A percentile compares a stretch with the other conserved stretches of the same genome.
Conservation (phyloP, 768 basidiomycete species). For the Serendipita vermifera region DNA sequence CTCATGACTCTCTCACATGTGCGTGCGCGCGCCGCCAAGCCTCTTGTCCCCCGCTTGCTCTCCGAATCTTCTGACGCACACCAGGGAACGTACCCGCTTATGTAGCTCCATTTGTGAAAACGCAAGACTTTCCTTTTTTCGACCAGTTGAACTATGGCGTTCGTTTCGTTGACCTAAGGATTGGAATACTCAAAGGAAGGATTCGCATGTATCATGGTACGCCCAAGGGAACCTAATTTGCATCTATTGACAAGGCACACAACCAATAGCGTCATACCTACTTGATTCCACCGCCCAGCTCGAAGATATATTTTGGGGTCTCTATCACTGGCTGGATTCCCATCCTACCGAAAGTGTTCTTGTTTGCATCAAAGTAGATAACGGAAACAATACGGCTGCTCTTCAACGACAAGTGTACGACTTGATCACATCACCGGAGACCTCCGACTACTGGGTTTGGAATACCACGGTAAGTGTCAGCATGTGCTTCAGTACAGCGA, state of each 20-base stretch:
- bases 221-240: not conserved
- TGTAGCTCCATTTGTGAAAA: not conserved
- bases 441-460: slow-evolving; percentile 37
- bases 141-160: slow-evolving; percentile 18
- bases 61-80: slow-evolving; percentile 11
- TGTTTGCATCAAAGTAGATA: slow-evolving; percentile 38
- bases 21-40: no score
- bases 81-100: slow-evolving; percentile 2
- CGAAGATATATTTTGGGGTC: slow-evolving; percentile 38
- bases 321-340: slow-evolving; percentile 39
- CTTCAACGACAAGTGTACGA: slow-evolving; percentile 31
- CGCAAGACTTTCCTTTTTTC: slow-evolving; percentile 15
- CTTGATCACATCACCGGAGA: slow-evolving; percentile 28
- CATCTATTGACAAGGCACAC: not conserved
- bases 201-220: slow-evolving; percentile 17
- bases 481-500: no score
- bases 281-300: slow-evolving; percentile 34
- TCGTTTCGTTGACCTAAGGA: slow-evolving; percentile 18
- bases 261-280: slow-evolving; percentile 22
- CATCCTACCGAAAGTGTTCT: slow-evolving; percentile 41
- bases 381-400: slow-evolving; percentile 32
- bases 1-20: slow-evolving; percentile 36
- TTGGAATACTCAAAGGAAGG: slow-evolving; percentile 14
- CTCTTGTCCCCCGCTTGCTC: not conserved
- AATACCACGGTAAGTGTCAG: slow-evolving; percentile 29